Evolutionary conservation across 2,329 filamentous ascomycete genomes (phyloP).

Genomic region (Fusarium mangiferae): DNA sequence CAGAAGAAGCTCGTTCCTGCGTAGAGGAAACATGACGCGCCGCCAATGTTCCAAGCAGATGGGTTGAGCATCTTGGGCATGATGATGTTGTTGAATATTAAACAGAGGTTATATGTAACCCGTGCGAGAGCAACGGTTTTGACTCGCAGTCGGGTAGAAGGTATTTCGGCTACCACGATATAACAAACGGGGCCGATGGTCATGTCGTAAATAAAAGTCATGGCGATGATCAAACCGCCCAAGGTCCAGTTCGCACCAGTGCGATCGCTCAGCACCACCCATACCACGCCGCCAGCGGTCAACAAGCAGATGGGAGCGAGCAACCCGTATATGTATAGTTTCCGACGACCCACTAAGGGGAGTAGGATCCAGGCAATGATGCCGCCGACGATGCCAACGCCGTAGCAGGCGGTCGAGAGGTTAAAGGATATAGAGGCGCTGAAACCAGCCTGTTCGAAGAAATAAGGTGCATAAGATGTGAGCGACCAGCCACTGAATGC

Average conservation of each 20-base stretch:
- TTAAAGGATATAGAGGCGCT: conserved; percentile 50
- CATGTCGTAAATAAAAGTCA: conserved; percentile 52
- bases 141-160: conserved; percentile 52
- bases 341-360: conserved; percentile 52
- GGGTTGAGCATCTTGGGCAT: conserved; percentile 46
- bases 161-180: conserved; percentile 53
- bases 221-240: conserved; percentile 52
- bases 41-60: conserved; percentile 40
- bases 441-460: conserved; percentile 56
- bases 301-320: conserved; percentile 44
- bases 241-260: conserved; percentile 49
- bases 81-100: conserved; percentile 44
- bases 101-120: conserved; percentile 38
- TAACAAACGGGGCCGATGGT: conserved; percentile 44
- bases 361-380: conserved; percentile 54
- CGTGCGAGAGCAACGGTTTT: conserved; percentile 54
- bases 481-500: conserved; percentile 40
- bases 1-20: conserved; percentile 34
- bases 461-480: conserved; percentile 49
- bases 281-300: conserved; percentile 53
- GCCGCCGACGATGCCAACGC: conserved; percentile 54
- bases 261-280: conserved; percentile 43
- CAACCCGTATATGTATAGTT: conserved; percentile 53
- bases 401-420: conserved; percentile 53
- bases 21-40: conserved; percentile 42